Evolutionary conservation across 2,329 filamentous ascomycete species (phyloP).

Genomic region (Fusarium floridanum): DNA sequence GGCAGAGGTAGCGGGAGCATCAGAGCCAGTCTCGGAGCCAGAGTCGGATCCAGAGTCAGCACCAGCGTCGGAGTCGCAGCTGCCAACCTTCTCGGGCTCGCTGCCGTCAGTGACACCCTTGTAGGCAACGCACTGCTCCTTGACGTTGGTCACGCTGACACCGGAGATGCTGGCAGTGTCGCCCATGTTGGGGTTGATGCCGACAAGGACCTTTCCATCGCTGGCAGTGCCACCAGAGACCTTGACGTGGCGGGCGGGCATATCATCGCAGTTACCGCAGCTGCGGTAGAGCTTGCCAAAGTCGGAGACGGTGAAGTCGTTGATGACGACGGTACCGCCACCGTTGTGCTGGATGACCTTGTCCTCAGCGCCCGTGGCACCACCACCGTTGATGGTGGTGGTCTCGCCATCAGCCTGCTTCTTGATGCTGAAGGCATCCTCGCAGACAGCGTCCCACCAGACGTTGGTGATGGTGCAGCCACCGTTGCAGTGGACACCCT

Average conservation of each 20-base stretch:
- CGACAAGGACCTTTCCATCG: conserved; percentile 55
- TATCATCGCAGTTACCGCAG: conserved; percentile 57
- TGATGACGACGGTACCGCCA: conserved; percentile 39
- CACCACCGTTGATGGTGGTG: conserved; percentile 60
- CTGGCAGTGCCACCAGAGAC: conserved; percentile 55
- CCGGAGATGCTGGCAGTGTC: conserved; percentile 48
- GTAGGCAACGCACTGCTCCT: conserved; percentile 38
- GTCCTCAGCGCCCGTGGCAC: conserved; percentile 57
- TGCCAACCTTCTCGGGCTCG: conserved; percentile 44
- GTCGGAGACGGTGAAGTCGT: conserved; percentile 41
- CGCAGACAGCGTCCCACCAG: conserved; percentile 63
- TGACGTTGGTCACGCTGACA: conserved; percentile 33
- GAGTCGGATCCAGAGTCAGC: conserved; percentile 13
- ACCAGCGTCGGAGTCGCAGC: conserved; percentile 26
- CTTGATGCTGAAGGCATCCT: conserved; percentile 56
- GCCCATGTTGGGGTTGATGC: conserved; percentile 58
- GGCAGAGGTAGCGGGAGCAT: conserved; percentile 19
- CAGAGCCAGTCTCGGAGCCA: conserved; percentile 14
- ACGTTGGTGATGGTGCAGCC: conserved; percentile 59
- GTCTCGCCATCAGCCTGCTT: conserved; percentile 39
- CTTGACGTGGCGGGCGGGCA: conserved; percentile 57
- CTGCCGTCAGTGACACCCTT: conserved; percentile 43
- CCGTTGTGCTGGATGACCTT: conserved; percentile 45
- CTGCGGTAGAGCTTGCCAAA: conserved; percentile 44
- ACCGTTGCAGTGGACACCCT: conserved; percentile 62